Percentiles rank a stretch among this genome's conserved stretches.
Evolutionary conservation across 1,284 basidiomycete genomes (phyloP).

Genomic region (Irpex rosettiformis): DNA sequence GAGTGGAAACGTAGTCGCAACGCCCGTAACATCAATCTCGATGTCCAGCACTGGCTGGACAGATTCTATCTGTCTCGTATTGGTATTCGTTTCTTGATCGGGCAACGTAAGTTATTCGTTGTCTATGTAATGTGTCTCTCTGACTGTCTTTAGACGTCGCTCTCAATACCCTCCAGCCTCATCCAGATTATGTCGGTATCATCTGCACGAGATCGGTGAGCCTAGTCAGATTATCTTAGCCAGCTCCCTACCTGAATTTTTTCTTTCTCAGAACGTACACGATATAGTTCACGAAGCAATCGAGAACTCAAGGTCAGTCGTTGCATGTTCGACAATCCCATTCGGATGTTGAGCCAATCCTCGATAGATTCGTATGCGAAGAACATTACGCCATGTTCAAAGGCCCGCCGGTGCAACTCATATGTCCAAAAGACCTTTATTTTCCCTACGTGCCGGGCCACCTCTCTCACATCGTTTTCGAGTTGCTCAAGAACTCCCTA

Average conservation of each 20-base stretch:
- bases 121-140: constrained; percentile 9
- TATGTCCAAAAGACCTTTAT: constrained; percentile 84
- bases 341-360: not conserved
- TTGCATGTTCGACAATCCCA: not conserved
- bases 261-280: constrained; percentile 75
- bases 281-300: constrained; percentile 98
- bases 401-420: constrained; percentile 94
- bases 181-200: constrained; percentile 94
- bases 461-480: constrained; percentile 94
- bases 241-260: no score
- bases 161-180: constrained; percentile 84
- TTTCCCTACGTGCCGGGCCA: constrained; percentile 98
- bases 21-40: constrained; percentile 70
- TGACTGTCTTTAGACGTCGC: constrained; percentile 69
- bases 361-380: constrained; percentile 82
- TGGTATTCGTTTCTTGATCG: constrained; percentile 93
- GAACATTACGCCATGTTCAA: constrained; percentile 97
- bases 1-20: constrained; percentile 73
- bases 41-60: constrained; percentile 95
- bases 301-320: constrained; percentile 81
- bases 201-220: constrained; percentile 92
- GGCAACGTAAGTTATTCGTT: constrained; percentile 64
- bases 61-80: constrained; percentile 98
- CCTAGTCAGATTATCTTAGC: constrained; percentile 17
- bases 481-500: constrained; percentile 98